Conservation (phyloP, 164 flowering plant species). For the Kalanchoe fedtschenkoi region DNA sequence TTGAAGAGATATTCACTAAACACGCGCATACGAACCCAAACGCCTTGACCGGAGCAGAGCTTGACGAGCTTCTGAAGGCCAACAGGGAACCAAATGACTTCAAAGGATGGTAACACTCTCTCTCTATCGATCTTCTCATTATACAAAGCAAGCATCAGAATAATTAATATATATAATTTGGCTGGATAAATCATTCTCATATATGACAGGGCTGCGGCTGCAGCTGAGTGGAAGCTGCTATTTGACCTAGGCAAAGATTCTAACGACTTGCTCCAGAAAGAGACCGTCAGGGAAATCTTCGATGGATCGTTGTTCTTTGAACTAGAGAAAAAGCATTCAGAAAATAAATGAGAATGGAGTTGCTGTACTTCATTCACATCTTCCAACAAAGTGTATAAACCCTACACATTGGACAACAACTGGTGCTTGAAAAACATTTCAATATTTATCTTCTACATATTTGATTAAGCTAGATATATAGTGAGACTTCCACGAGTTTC, state of each 20-base stretch:
- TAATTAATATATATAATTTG: neutral
- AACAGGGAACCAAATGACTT: neutral
- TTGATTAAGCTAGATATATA: too few species aligned
- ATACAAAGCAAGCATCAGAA: too few species aligned
- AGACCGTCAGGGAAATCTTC: neutral
- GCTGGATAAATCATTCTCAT: neutral
- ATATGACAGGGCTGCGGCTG: neutral
- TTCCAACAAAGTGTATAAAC: too few species aligned
- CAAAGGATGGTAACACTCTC: neutral
- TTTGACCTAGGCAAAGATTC: neutral
- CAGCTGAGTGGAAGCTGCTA: neutral
- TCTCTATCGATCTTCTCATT: neutral
- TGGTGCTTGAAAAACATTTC: too few species aligned
- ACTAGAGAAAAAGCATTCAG: neutral
- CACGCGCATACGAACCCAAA: slow-evolving; percentile 1
- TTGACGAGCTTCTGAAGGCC: neutral
- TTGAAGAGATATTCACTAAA: slow-evolving; percentile 1
- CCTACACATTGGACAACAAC: too few species aligned
- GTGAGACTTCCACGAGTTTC: too few species aligned
- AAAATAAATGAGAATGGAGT: neutral
- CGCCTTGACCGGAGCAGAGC: neutral
- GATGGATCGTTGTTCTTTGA: neutral
- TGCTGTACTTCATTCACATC: too few species aligned
- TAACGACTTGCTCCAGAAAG: neutral
- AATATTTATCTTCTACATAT: too few species aligned